Percentiles rank a stretch among this genome's conserved stretches.
These are phyloP conservation scores for Colletotrichum phormii DNA, from an alignment of 2,329 filamentous ascomycete genomes.

Conservation along the genomic window DNA sequence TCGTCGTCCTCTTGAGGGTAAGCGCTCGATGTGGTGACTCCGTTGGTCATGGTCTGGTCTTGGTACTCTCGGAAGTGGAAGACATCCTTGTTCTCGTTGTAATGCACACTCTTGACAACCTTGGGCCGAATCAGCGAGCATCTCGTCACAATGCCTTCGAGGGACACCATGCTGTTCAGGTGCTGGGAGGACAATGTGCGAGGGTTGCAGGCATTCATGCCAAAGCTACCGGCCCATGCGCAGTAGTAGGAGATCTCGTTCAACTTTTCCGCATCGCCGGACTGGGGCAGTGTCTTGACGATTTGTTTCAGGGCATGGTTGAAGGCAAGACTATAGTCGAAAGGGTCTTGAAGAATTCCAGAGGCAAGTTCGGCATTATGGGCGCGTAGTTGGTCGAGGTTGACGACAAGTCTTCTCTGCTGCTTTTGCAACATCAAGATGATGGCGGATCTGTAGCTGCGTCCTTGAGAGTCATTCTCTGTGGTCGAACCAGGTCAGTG, in stretches of 20 bases:
- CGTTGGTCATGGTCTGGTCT: slow-evolving; percentile 97
- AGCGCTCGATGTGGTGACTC: slow-evolving; percentile 87
- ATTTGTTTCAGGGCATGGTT: slow-evolving; percentile 91
- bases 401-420: slow-evolving; percentile 74
- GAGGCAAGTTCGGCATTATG: slow-evolving; percentile 86
- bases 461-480: slow-evolving; percentile 63
- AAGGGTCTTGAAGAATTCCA: slow-evolving; percentile 84
- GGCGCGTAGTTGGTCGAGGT: slow-evolving; percentile 89
- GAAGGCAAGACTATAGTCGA: slow-evolving; percentile 90
- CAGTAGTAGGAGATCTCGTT: slow-evolving; percentile 93
- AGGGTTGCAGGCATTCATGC: slow-evolving; percentile 93
- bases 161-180: slow-evolving; percentile 95
- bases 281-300: slow-evolving; percentile 81
- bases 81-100: slow-evolving; percentile 85
- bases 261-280: slow-evolving; percentile 79
- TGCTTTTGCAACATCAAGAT: slow-evolving; percentile 79
- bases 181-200: slow-evolving; percentile 89
- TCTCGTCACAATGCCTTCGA: slow-evolving; percentile 97
- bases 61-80: slow-evolving; percentile 93
- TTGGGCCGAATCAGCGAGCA: slow-evolving; percentile 96
- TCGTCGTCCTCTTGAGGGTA: slow-evolving; percentile 95
- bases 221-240: slow-evolving; percentile 96
- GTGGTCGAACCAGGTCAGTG: neutral
- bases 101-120: slow-evolving; percentile 98
- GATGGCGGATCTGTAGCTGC: slow-evolving; percentile 91